Evolutionary conservation across 306 rosid genomes (phyloP), one percentile per base, ranked within the genome.

Genomic region (Ormosia emarginata): DNA sequence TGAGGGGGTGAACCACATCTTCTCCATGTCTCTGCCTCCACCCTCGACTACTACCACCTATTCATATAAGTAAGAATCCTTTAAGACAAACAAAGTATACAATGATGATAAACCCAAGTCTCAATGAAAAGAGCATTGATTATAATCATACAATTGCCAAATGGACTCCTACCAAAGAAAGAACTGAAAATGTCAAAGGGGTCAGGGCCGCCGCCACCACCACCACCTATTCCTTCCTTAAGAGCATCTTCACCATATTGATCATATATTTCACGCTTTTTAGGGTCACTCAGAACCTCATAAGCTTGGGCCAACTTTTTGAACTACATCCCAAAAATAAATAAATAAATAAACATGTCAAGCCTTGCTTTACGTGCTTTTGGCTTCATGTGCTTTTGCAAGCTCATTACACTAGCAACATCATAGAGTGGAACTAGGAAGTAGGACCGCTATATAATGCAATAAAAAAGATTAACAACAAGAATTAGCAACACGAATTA

Each of bases 211-310:
- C 95, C 98, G 3, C 97, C 94, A 10, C 95, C 97, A 34, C 91
- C 98, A 8, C 97, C 98, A n/a, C n/a, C n/a, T 97, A 92, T 87
- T 89, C 98, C 98, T 88, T 94, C 97, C 91, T 94, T 94, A 15
- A 94, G 97, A 2, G 97, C n/a, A n/a, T n/a, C n/a, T n/a, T n/a
- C n/a, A n/a, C n/a, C n/a, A n/a, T n/a, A n/a, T n/a, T n/a, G n/a
- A 79, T 94, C 98, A 71, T 94, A 94, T 69, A 94, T 84, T 78
- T 94, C 97, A 73, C 98, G 98, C 80, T 94, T 94, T 85, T 92
- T 97, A 12, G 98, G 97, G 59, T 94, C 98, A 73, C 94, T 91
- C 61, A 94, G 80, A 72, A 94, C 97, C 87, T 94, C 97, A 32
- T 94, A 94, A 17, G 98, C 98, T 83, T 92, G 97, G 7, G 97